phyloP scores from a whole-genome alignment of 495 filamentous ascomycete species.

The Darksidea phi region DNA sequence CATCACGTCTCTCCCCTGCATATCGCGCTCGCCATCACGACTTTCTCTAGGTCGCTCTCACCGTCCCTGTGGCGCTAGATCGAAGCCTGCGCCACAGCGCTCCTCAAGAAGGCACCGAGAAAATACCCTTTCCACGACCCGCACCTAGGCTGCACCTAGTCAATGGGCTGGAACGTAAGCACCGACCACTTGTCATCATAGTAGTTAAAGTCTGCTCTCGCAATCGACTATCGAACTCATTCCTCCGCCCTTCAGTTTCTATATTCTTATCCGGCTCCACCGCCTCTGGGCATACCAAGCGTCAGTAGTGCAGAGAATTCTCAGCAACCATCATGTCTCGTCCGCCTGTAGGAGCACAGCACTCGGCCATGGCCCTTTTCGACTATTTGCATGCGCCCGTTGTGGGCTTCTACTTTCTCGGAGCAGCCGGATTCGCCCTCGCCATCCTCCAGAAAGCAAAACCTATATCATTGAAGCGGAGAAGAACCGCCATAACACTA shows the following conservation, averaged over 20 bases:
- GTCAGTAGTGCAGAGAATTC: background rate
- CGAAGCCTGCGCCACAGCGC: too few species aligned
- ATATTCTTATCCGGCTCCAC: too few species aligned
- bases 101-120: background rate
- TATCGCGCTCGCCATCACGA: too few species aligned
- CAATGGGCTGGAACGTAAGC: background rate
- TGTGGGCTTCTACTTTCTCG: constrained; percentile 19
- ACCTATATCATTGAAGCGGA: constrained; percentile 4
- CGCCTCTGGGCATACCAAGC: too few species aligned
- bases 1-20: too few species aligned
- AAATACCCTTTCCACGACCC: background rate
- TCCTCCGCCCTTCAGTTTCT: too few species aligned
- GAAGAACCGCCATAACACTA: constrained; percentile 6
- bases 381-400: constrained; percentile 27
- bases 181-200: too few species aligned
- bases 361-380: constrained; percentile 5
- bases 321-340: constrained; percentile 1
- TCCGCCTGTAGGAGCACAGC: background rate
- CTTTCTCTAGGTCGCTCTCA: too few species aligned
- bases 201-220: too few species aligned
- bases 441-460: constrained; percentile 23
- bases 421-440: constrained; percentile 2
- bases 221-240: too few species aligned
- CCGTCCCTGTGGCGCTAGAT: too few species aligned
- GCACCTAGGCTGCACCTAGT: background rate